A percentile compares a stretch with the other conserved stretches of the same genome.
Evolutionary conservation across 129 eudicot species (phyloP).

Genomic region (Saposhnikovia divaricata): DNA sequence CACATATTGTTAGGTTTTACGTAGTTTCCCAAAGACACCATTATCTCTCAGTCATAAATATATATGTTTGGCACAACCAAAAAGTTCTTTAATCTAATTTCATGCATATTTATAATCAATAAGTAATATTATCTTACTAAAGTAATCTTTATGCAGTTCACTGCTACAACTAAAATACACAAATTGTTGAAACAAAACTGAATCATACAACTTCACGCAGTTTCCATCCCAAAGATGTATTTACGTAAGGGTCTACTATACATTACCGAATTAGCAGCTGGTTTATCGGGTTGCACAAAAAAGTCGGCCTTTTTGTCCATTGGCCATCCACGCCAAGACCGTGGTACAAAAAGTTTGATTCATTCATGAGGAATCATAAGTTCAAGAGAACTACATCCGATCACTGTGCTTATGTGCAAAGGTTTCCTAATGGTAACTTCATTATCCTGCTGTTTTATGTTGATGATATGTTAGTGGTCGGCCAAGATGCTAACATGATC

Average conservation of each 20-base stretch:
- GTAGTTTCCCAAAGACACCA: neutral
- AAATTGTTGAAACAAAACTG: neutral
- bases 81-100: neutral
- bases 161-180: neutral
- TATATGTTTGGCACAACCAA: neutral
- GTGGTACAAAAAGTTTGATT: too few species aligned
- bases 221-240: neutral
- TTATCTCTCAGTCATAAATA: neutral
- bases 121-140: neutral
- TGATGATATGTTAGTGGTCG: too few species aligned
- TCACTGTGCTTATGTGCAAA: too few species aligned
- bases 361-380: too few species aligned
- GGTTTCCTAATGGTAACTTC: too few species aligned
- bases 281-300: constrained; percentile 60
- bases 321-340: constrained; percentile 98
- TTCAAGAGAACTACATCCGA: too few species aligned
- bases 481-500: too few species aligned
- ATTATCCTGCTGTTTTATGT: too few species aligned
- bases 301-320: constrained; percentile 76
- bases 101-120: neutral
- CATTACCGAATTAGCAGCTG: constrained; percentile 34
- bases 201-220: neutral
- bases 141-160: neutral
- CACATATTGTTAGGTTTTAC: neutral
- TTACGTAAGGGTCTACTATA: neutral